Evolutionary conservation across 176 grass and related monocot genomes (phyloP), one percentile per base, ranked within the genome.

Genomic region (Eragrostis curvula): DNA sequence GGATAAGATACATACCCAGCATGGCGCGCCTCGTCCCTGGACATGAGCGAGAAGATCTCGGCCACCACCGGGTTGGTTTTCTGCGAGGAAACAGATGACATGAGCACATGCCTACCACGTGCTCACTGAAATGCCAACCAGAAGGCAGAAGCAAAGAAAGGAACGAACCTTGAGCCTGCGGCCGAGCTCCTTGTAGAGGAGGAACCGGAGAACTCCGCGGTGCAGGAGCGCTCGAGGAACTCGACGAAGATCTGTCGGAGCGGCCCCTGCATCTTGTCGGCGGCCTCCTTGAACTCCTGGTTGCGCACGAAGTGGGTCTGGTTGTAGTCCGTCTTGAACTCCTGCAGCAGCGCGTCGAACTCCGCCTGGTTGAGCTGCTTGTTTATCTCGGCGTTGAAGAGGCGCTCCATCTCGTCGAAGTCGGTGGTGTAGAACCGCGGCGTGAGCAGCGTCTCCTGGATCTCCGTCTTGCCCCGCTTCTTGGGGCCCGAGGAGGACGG

Each of bases 261-360:
- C 18, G 93, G 96, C 0, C 96, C 96, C 71, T 93, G 39, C 79
- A 96, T 79, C 79, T 93, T 99, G 84, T 99, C 96, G 36, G 96
- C 96, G 16, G 96, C 93, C 2, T 45, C 91, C 83, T 96, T 99
- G 91, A 99, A 99, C 75, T 99, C 96, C 1, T 76, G 85, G 89
- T 92, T 96, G 67, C 96, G 90, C 51, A 99, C 89, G 78, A 99
- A 99, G 77, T 99, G 96, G 2, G 96, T 99, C 93, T 99, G 93
- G 85, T 99, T 99, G 87, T 99, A 96, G 85, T 99, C 96, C 29
- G 96, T 99, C 88, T 99, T 99, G 89, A 99, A 99, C 89, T 98
- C 96, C 74, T 93, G 86, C 68, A 91, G 88, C 88, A 98, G 88
- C 81, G 92, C 92, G 81, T 91, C 92, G 73, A 98, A 98, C 84